phyloP scores from a whole-genome alignment of 306 rosid genomes.

The Lablab purpureus region DNA sequence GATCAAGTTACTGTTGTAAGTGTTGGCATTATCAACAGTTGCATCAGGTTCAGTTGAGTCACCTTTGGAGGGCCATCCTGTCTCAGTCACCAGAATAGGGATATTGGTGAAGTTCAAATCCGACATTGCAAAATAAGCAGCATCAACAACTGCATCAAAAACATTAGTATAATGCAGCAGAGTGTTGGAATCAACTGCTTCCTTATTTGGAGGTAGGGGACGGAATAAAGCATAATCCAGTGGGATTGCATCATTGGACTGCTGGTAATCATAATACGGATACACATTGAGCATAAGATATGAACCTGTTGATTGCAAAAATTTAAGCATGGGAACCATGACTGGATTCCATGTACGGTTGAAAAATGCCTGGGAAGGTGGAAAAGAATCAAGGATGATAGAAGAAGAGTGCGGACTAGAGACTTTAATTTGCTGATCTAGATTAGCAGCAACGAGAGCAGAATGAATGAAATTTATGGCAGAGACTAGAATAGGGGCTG shows the following conservation, averaged over 20 bases:
- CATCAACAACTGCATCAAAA: slow-evolving; percentile 92
- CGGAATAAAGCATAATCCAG: slow-evolving; percentile 93
- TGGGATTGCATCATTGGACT: slow-evolving; percentile 82
- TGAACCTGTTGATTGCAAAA: slow-evolving; percentile 85
- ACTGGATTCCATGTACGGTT: slow-evolving; percentile 93
- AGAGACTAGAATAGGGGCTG: slow-evolving; percentile 87
- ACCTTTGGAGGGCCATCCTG: slow-evolving; percentile 98
- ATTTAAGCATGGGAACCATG: slow-evolving; percentile 80
- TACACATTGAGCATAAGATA: slow-evolving; percentile 91
- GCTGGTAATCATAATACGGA: slow-evolving; percentile 90
- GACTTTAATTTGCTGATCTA: slow-evolving; percentile 82
- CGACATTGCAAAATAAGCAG: slow-evolving; percentile 93
- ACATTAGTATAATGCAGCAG: slow-evolving; percentile 94
- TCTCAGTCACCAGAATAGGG: slow-evolving; percentile 82
- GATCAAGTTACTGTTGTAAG: slow-evolving; percentile 94
- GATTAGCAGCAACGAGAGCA: slow-evolving; percentile 88
- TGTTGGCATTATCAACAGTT: slow-evolving; percentile 80
- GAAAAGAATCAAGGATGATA: slow-evolving; percentile 89
- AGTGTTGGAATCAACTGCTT: slow-evolving; percentile 92
- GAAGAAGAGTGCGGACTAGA: slow-evolving; percentile 88
- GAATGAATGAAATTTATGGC: slow-evolving; percentile 89
- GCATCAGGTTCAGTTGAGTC: slow-evolving; percentile 82
- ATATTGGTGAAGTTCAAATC: slow-evolving; percentile 79
- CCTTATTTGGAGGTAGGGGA: slow-evolving; percentile 94
- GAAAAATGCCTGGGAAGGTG: slow-evolving; percentile 97